Conservation (phyloP, 75 land plant species). For the Azolla pinnata region DNA sequence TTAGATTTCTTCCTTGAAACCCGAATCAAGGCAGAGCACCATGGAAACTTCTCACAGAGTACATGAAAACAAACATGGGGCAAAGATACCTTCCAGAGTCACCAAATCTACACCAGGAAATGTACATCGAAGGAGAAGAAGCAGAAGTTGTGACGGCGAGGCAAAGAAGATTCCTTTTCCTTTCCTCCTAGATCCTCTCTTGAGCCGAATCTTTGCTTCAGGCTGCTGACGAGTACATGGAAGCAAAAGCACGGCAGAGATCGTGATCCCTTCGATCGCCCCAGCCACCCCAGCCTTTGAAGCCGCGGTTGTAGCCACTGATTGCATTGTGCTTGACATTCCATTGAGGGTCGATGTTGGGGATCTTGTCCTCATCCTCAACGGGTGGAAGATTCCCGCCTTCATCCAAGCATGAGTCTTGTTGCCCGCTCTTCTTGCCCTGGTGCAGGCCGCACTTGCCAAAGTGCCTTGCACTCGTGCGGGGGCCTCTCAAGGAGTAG, state of each 20-base stretch:
- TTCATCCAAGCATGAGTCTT: slow-evolving; percentile 47
- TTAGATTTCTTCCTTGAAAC: too few relatives aligned
- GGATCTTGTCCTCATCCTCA: slow-evolving; percentile 48
- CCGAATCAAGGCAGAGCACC: too few relatives aligned
- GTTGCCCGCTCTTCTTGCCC: slow-evolving; percentile 43
- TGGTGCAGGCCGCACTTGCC: slow-evolving; percentile 96
- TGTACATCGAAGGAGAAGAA: too few relatives aligned
- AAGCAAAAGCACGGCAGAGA: slow-evolving; percentile 68
- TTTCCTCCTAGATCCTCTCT: too few relatives aligned
- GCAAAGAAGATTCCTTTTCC: too few relatives aligned
- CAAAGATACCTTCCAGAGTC: too few relatives aligned
- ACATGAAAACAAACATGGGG: too few relatives aligned
- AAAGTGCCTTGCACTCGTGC: slow-evolving; percentile 81
- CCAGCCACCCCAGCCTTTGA: slow-evolving; percentile 99
- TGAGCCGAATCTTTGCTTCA: too few relatives aligned
- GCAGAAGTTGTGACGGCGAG: too few relatives aligned
- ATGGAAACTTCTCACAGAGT: too few relatives aligned
- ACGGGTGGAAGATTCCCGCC: slow-evolving; percentile 31
- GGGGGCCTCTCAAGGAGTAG: slow-evolving; percentile 73
- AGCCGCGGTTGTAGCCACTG: slow-evolving; percentile 63
- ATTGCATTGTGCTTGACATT: slow-evolving; percentile 25
- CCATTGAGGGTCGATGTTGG: slow-evolving; percentile 66
- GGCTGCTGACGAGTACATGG: slow-evolving; percentile 46
- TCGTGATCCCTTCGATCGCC: slow-evolving; percentile 69
- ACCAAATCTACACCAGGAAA: too few relatives aligned